A percentile compares a stretch with the other conserved stretches of the same genome.
Evolutionary conservation across 495 filamentous ascomycete genomes (phyloP).

Genomic region (Tuber indicum): DNA sequence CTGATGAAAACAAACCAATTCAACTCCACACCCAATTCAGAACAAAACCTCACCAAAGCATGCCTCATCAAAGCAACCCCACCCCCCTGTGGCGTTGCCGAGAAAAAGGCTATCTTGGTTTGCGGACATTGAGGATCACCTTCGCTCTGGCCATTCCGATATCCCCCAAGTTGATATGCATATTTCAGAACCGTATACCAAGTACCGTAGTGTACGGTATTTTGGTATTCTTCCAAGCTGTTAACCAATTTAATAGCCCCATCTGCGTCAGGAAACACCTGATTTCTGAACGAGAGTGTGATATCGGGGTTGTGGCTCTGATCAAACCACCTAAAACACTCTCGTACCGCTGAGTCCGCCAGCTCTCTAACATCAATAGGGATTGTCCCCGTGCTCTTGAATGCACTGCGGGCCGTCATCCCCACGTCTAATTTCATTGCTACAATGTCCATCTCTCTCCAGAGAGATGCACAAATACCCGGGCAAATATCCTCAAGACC

Average conservation of each 20-base stretch:
- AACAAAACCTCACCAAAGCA: slow-evolving; percentile 66
- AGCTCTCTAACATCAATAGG: slow-evolving; percentile 66
- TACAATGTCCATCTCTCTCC: slow-evolving; percentile 71
- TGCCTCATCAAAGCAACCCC: slow-evolving; percentile 90
- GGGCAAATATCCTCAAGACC: slow-evolving; percentile 52
- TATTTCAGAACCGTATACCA: slow-evolving; percentile 67
- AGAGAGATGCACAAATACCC: slow-evolving; percentile 61
- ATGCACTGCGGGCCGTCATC: slow-evolving; percentile 34
- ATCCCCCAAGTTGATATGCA: slow-evolving; percentile 56
- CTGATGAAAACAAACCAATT: too few relatives aligned
- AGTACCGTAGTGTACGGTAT: slow-evolving; percentile 55
- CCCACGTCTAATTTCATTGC: slow-evolving; percentile 53
- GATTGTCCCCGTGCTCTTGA: neutral
- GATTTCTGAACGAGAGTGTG: slow-evolving; percentile 64
- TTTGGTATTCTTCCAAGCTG: slow-evolving; percentile 57
- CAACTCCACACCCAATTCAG: slow-evolving; percentile 60
- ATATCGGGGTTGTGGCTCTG: slow-evolving; percentile 66
- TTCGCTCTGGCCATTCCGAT: slow-evolving; percentile 42
- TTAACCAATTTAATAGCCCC: slow-evolving; percentile 47
- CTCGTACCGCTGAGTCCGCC: slow-evolving; percentile 76
- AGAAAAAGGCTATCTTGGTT: slow-evolving; percentile 76
- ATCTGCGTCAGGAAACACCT: slow-evolving; percentile 66
- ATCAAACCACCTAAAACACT: slow-evolving; percentile 74
- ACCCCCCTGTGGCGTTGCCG: slow-evolving; percentile 76
- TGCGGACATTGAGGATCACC: neutral